A percentile compares a stretch with the other conserved stretches of the same genome.
Conservation (phyloP, 441 rosid genomes). For the Euphorbia neoarborescens region DNA sequence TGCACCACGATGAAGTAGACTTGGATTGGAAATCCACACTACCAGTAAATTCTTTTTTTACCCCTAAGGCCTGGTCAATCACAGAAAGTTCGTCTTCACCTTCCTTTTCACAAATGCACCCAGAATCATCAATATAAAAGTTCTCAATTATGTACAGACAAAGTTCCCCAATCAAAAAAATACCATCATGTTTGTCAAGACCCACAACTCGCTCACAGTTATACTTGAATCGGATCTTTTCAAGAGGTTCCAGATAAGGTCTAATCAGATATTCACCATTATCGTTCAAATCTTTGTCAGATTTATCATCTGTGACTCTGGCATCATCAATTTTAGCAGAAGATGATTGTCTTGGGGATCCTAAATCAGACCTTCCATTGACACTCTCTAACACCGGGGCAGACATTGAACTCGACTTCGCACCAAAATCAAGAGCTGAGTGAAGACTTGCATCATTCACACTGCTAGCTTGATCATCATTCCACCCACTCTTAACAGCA, state of each 20-base stretch:
- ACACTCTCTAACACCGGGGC: conserved; percentile 67
- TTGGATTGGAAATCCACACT: conserved; percentile 82
- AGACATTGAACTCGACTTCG: conserved; percentile 68
- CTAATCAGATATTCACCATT: conserved; percentile 98
- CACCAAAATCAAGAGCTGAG: conserved; percentile 93
- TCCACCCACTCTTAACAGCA: conserved; percentile 68
- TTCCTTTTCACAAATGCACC: conserved; percentile 95
- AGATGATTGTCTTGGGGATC: conserved; percentile 73
- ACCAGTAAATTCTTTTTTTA: conserved; percentile 71
- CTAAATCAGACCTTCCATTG: conserved; percentile 68
- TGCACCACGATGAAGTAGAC: conserved; percentile 71
- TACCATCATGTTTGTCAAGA: conserved; percentile 98
- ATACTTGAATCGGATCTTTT: conserved; percentile 82
- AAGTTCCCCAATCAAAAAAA: conserved; percentile 92
- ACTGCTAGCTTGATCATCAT: conserved; percentile 78
- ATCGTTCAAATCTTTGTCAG: conserved; percentile 84
- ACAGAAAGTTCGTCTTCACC: conserved; percentile 95
- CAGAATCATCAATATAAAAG: conserved; percentile 76
- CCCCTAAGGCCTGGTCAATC: conserved; percentile 99
- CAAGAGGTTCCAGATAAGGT: conserved; percentile 94
- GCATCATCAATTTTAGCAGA: conserved; percentile 59
- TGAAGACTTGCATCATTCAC: conserved; percentile 88
- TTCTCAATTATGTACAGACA: conserved; percentile 92
- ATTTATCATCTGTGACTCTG: conserved; percentile 56
- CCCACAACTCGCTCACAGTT: conserved; percentile 98